Percentiles rank a stretch among this genome's conserved stretches.
Conservation (phyloP, 2,329 filamentous ascomycete species). For the Diaporthe citriasiana region DNA sequence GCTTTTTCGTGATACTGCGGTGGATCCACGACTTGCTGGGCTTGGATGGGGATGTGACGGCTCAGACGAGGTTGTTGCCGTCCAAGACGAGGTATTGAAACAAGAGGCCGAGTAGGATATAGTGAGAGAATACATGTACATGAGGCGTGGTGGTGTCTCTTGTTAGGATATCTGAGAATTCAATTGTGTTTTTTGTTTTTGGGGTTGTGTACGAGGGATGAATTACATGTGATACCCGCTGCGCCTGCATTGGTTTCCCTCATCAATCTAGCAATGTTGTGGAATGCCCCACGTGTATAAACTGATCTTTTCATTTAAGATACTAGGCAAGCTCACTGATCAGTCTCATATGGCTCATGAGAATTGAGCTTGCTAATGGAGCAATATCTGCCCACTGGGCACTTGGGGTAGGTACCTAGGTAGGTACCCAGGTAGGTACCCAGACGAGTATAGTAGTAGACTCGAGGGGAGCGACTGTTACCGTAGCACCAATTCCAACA, state of each 20-base stretch:
- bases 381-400: too few species aligned
- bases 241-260: too few species aligned
- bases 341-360: too few species aligned
- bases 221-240: neutral
- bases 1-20: slow-evolving; percentile 50
- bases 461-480: neutral
- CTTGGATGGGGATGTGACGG: slow-evolving; percentile 46
- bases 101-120: neutral
- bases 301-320: too few species aligned
- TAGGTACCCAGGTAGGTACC: too few species aligned
- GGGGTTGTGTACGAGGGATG: neutral
- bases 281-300: too few species aligned
- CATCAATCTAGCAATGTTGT: too few species aligned
- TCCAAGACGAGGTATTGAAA: slow-evolving; percentile 41
- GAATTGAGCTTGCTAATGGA: too few species aligned
- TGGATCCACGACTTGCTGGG: slow-evolving; percentile 53
- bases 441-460: too few species aligned
- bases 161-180: neutral
- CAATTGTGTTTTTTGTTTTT: neutral
- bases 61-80: slow-evolving; percentile 28
- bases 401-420: too few species aligned
- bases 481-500: neutral
- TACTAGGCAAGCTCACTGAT: too few species aligned
- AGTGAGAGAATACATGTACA: neutral
- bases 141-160: neutral